phyloP scores from a whole-genome alignment of 176 grass and related monocot genomes.

The Puccinellia tenuiflora region DNA sequence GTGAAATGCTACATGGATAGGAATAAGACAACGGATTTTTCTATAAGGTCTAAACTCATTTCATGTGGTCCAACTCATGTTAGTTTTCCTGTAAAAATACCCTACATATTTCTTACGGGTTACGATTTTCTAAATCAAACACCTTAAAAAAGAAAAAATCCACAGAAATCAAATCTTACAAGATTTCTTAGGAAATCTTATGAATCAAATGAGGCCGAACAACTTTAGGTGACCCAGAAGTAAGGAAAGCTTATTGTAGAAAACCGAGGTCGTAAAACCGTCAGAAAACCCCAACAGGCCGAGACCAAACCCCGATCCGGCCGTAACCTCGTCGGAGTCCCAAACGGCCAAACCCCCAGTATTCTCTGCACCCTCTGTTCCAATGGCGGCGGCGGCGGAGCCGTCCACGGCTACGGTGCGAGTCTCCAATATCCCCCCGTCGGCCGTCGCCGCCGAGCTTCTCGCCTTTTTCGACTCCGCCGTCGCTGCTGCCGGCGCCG shows the following conservation, averaged over 20 bases:
- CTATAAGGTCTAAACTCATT: no score
- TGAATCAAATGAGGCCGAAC: no score
- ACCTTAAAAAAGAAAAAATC: no score
- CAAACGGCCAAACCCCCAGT: not conserved
- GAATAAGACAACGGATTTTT: no score
- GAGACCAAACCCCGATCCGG: not conserved
- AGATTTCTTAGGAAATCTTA: no score
- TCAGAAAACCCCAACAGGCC: not conserved
- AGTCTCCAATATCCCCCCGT: constrained; percentile 57
- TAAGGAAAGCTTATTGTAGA: not conserved
- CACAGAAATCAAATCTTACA: no score
- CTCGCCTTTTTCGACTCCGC: constrained; percentile 62
- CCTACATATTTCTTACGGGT: no score
- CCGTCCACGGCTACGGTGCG: constrained; percentile 45
- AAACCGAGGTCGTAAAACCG: not conserved
- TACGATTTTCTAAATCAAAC: no score
- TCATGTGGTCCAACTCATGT: no score
- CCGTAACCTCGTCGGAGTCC: constrained; percentile 17
- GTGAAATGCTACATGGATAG: no score
- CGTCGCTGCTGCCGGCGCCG: constrained; percentile 40
- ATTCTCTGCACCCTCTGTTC: not conserved
- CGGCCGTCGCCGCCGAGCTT: constrained; percentile 60
- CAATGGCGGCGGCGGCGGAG: not conserved
- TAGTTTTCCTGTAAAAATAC: no score
- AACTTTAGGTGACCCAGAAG: no score